phyloP scores from a whole-genome alignment of 352 stramenopile species.

The Phytophthora nicotianae region DNA sequence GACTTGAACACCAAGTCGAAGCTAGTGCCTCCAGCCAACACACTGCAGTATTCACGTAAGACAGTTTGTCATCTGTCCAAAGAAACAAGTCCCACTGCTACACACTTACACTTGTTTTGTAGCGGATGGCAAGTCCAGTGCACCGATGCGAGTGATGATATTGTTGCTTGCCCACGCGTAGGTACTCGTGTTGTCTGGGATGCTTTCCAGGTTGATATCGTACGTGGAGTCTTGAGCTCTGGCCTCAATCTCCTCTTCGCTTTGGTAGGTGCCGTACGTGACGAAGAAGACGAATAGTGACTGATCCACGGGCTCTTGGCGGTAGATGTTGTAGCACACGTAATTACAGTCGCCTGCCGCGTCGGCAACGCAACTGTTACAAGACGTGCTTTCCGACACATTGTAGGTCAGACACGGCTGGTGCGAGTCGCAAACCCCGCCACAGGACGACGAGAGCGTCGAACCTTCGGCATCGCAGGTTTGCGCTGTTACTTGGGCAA shows the following conservation, averaged over 20 bases:
- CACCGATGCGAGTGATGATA: slow-evolving; percentile 19
- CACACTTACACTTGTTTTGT: slow-evolving; percentile 20
- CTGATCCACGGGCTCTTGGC: slow-evolving; percentile 5
- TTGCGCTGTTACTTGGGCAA: slow-evolving; percentile 13
- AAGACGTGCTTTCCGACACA: slow-evolving; percentile 21
- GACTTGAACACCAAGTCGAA: slow-evolving; percentile 25
- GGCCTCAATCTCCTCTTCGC: slow-evolving; percentile 26
- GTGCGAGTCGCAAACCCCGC: slow-evolving; percentile 20
- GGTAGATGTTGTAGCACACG: slow-evolving; percentile 28
- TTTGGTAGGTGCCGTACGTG: slow-evolving; percentile 33
- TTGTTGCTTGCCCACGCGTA: slow-evolving; percentile 35
- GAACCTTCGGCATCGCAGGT: slow-evolving; percentile 12
- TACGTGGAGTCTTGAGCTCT: slow-evolving; percentile 20
- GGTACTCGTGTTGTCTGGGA: slow-evolving; percentile 29
- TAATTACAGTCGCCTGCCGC: slow-evolving; percentile 15
- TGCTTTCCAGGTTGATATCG: slow-evolving; percentile 2
- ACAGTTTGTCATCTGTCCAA: background rate
- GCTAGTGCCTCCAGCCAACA: slow-evolving; percentile 20
- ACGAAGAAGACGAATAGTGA: slow-evolving; percentile 31
- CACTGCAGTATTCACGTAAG: slow-evolving; percentile 4
- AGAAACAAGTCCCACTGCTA: background rate
- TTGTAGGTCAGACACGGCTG: slow-evolving; percentile 31
- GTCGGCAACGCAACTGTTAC: slow-evolving; percentile 22
- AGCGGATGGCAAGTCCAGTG: slow-evolving; percentile 22
- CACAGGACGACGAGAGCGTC: slow-evolving; percentile 32